Conservation (phyloP, 768 basidiomycete genomes). For the Tricholoma sp. region DNA sequence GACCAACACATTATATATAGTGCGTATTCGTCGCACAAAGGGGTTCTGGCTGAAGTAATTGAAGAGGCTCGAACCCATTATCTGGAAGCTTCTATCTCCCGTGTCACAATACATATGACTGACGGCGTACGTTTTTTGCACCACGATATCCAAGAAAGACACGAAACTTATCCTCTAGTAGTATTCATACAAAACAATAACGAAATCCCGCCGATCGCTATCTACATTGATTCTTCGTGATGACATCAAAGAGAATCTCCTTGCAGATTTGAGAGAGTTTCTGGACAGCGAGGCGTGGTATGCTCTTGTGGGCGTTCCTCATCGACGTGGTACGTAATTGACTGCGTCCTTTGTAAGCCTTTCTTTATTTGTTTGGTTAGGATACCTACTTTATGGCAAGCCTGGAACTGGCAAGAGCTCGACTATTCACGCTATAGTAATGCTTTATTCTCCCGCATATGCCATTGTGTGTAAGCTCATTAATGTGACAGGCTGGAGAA, state of each 20-base stretch:
- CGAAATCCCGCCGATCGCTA: constrained; percentile 44
- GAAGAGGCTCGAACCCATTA: constrained; percentile 32
- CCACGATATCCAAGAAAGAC: background rate
- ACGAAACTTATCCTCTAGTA: constrained; percentile 19
- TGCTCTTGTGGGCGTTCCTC: constrained; percentile 48
- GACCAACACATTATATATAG: constrained; percentile 14
- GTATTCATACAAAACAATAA: constrained; percentile 40
- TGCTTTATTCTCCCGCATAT: constrained; percentile 7
- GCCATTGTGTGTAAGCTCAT: constrained; percentile 25
- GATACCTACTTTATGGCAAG: constrained; percentile 51
- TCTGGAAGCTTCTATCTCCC: constrained; percentile 27
- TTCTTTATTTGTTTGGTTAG: background rate
- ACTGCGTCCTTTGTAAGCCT: background rate
- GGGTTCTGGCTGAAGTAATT: constrained; percentile 28
- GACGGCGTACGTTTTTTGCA: constrained; percentile 20
- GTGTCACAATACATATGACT: constrained; percentile 30
- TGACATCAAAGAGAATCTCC: constrained; percentile 40
- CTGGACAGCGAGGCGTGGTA: constrained; percentile 53
- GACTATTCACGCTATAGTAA: background rate
- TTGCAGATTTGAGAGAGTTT: constrained; percentile 50
- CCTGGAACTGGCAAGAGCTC: constrained; percentile 58
- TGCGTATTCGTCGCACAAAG: constrained; percentile 36
- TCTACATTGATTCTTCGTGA: constrained; percentile 47
- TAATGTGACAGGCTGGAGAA: constrained; percentile 40
- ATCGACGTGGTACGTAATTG: constrained; percentile 37